Percentiles rank a stretch among this genome's conserved stretches.
phyloP scores from a whole-genome alignment of 2,329 filamentous ascomycete genomes.

The Fusarium sp. region DNA sequence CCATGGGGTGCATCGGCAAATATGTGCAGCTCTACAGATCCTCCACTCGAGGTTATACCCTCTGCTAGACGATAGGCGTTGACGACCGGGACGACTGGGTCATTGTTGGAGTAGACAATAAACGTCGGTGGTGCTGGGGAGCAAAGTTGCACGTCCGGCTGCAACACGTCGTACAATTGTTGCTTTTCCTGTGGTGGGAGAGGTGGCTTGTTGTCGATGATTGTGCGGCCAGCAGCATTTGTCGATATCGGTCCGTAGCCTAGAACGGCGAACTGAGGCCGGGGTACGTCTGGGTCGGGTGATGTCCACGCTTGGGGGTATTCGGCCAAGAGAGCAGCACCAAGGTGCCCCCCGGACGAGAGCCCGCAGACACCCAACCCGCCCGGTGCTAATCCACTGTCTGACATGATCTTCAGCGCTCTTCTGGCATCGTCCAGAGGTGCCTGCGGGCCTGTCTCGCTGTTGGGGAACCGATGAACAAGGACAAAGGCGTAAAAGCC shows the following conservation, averaged over 20 bases:
- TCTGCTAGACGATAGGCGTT: slow-evolving; percentile 38
- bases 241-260: slow-evolving; percentile 39
- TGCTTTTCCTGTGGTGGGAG: slow-evolving; percentile 36
- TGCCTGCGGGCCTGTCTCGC: slow-evolving; percentile 20
- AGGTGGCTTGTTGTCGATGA: slow-evolving; percentile 34
- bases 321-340: slow-evolving; percentile 33
- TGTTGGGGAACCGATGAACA: slow-evolving; percentile 36
- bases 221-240: slow-evolving; percentile 33
- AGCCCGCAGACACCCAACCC: slow-evolving; percentile 37
- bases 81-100: slow-evolving; percentile 33
- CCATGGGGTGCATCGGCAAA: slow-evolving; percentile 40
- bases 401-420: slow-evolving; percentile 30
- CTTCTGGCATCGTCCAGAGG: slow-evolving; percentile 38
- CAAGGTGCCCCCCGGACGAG: slow-evolving; percentile 38
- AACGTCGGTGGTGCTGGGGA: slow-evolving; percentile 25
- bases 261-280: slow-evolving; percentile 28
- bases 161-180: slow-evolving; percentile 29
- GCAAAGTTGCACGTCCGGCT: slow-evolving; percentile 33
- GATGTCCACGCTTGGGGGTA: slow-evolving; percentile 34
- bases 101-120: slow-evolving; percentile 40
- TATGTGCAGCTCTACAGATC: slow-evolving; percentile 35
- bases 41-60: slow-evolving; percentile 13
- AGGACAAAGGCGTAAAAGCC: slow-evolving; percentile 41
- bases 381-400: slow-evolving; percentile 15
- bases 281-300: slow-evolving; percentile 20